phyloP scores from a whole-genome alignment of 768 basidiomycete genomes.

The Russula sp. region DNA sequence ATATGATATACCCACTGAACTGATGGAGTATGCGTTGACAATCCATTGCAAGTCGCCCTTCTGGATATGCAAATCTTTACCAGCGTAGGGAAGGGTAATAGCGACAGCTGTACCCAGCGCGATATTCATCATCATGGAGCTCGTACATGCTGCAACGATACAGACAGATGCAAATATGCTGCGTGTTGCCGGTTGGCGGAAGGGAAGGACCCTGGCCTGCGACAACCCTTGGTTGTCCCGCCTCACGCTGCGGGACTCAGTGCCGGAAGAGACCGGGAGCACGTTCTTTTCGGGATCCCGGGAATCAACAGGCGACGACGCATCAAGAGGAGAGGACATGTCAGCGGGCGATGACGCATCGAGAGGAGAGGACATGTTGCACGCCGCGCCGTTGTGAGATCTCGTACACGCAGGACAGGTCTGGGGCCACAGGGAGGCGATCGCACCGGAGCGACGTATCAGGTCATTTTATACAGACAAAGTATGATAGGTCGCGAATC shows the following conservation, averaged over 20 bases:
- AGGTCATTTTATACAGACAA: background rate
- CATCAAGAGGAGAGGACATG: background rate
- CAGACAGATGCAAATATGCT: constrained; percentile 13
- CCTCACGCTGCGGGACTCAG: background rate
- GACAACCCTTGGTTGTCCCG: background rate
- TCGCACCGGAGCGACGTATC: background rate
- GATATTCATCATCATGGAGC: constrained; percentile 30
- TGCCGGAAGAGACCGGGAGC: background rate
- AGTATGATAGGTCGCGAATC: too few species aligned
- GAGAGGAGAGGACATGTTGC: background rate
- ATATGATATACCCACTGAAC: constrained; percentile 42
- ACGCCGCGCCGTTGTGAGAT: background rate
- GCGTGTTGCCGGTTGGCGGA: background rate
- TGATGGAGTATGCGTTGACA: constrained; percentile 58
- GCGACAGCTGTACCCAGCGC: constrained; percentile 26
- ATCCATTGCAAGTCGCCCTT: constrained; percentile 61
- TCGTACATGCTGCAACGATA: constrained; percentile 29
- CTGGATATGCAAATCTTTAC: constrained; percentile 39
- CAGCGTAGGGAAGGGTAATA: constrained; percentile 31
- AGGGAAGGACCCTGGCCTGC: too few species aligned
- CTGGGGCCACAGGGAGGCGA: background rate
- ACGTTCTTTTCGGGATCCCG: background rate
- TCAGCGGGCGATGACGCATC: too few species aligned
- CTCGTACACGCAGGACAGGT: background rate
- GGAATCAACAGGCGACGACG: background rate